phyloP scores from a whole-genome alignment of 352 stramenopile genomes.

The Pythium pyrilobum region DNA sequence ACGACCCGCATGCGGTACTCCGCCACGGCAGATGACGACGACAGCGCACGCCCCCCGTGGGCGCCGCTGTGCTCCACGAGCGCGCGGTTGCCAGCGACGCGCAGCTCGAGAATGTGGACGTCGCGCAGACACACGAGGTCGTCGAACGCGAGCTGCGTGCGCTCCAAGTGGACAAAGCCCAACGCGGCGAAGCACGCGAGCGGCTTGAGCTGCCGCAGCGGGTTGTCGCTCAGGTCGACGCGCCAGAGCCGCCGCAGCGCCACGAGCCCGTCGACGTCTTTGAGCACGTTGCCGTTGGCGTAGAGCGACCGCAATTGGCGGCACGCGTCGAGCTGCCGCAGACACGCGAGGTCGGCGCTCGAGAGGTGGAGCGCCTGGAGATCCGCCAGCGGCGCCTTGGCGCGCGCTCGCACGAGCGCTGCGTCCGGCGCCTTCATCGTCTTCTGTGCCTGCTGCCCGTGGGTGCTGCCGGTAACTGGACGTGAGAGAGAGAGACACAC shows the following conservation, averaged over 20 bases:
- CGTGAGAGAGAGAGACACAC: no score
- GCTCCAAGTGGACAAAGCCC: constrained; percentile 51
- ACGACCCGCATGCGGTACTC: constrained; percentile 40
- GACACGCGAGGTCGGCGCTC: constrained; percentile 37
- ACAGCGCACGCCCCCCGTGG: background rate
- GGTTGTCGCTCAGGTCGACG: constrained; percentile 47
- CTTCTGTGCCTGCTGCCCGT: no score
- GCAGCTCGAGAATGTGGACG: constrained; percentile 50
- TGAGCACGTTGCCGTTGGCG: constrained; percentile 40
- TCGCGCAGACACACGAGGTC: constrained; percentile 53
- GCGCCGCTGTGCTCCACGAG: constrained; percentile 19
- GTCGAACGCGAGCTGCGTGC: constrained; percentile 38
- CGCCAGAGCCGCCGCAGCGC: constrained; percentile 41
- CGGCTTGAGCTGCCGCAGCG: constrained; percentile 29
- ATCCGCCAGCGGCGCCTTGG: constrained; percentile 39
- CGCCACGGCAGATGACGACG: background rate
- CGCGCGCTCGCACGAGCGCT: constrained; percentile 43
- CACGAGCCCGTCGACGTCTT: constrained; percentile 32
- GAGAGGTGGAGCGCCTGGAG: constrained; percentile 53
- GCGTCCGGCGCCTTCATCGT: constrained; percentile 43
- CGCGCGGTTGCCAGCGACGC: constrained; percentile 29
- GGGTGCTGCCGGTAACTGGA: no score
- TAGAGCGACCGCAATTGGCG: constrained; percentile 44
- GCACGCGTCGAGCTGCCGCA: constrained; percentile 45
- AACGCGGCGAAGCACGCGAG: constrained; percentile 44